phyloP scores from a whole-genome alignment of 1,284 basidiomycete genomes.

The Xerocomus amazonicus region DNA sequence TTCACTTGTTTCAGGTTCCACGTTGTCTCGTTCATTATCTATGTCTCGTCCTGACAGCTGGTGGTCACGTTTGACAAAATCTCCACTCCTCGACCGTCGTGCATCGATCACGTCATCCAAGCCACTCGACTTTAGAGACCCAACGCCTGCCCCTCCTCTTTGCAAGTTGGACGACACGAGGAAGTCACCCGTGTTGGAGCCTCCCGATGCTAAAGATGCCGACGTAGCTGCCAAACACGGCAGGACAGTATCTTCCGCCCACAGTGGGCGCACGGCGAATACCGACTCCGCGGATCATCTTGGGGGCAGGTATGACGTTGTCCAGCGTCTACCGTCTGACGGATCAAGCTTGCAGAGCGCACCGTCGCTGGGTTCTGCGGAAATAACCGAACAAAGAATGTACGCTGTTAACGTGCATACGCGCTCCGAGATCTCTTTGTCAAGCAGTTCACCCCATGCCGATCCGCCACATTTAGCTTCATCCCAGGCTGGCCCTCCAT shows the following conservation, averaged over 20 bases:
- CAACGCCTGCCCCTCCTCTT: slow-evolving; percentile 63
- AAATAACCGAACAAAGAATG: slow-evolving; percentile 22
- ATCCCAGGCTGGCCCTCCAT: background rate
- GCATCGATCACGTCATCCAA: slow-evolving; percentile 42
- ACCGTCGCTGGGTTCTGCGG: slow-evolving; percentile 24
- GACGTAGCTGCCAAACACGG: slow-evolving; percentile 33
- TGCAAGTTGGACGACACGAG: slow-evolving; percentile 51
- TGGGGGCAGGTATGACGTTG: slow-evolving; percentile 62
- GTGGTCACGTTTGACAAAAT: slow-evolving; percentile 45
- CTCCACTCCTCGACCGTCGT: slow-evolving; percentile 41
- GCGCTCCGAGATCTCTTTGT: slow-evolving; percentile 13
- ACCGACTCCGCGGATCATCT: slow-evolving; percentile 63
- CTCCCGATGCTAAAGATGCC: slow-evolving; percentile 12
- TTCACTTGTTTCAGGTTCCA: slow-evolving; percentile 23
- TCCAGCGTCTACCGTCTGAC: slow-evolving; percentile 50
- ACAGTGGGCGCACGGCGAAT: slow-evolving; percentile 55
- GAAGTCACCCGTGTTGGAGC: slow-evolving; percentile 32
- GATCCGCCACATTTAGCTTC: slow-evolving; percentile 16
- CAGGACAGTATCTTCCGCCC: slow-evolving; percentile 49
- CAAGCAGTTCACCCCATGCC: slow-evolving; percentile 5
- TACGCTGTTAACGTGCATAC: slow-evolving; percentile 7
- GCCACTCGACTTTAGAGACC: slow-evolving; percentile 64
- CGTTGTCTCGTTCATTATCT: slow-evolving; percentile 30
- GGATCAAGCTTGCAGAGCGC: slow-evolving; percentile 26
- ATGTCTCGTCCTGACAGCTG: slow-evolving; percentile 43